Base-by-base conservation (phyloP, 345 rosid species). In the Hibiscus mutabilis region DNA sequence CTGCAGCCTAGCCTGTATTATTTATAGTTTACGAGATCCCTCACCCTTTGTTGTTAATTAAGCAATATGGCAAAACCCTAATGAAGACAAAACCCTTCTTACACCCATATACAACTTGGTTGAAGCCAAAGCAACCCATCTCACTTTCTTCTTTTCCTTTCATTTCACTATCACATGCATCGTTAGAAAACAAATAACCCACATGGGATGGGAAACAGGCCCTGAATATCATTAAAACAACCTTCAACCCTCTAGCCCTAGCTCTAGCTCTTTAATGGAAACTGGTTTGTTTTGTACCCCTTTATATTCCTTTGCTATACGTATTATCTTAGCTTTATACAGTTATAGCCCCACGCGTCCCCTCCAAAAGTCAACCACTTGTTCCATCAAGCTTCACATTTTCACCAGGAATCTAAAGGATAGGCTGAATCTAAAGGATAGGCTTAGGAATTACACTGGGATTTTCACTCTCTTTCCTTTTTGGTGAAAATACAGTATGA, bases 331-430 rank as follows among this genome's bases (percentile, higher is more conserved):
- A 42, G 14, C 46, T 42, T 42, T 42, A 2, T 42, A 47, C 51
- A 14, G 16, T 40, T 63, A 51, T 51, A 42, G 29, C 31, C 29
- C 35, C 52, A 16, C 21, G 22, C 21, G 29, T 2, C 40, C 37
- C 37, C 13, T 16, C 2, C 40, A 6, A 60, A 60, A 16, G 42
- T 27, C 64, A 60, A 60, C 19, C 59, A 35, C 40, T 35, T 35
- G 40, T 35, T 35, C 40, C 40, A 70, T 76, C 73, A 27, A 53
- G 55, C 10, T 56, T 46, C 77, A 64, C 18, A 74, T 74, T 62
- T 62, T 62, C 37, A n/a, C 15, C 5, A 37, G 4, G 18, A 4
- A 62, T 60, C 5, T 31, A 3, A 4, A 31, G 25, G 25, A 62
- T 66, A 59, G 75, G 75, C 56, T 66, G 73, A 70, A 37, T 60